These are phyloP conservation scores for Phytophthora pistaciae DNA, from an alignment of 352 stramenopile genomes.

Conservation along the genomic window DNA sequence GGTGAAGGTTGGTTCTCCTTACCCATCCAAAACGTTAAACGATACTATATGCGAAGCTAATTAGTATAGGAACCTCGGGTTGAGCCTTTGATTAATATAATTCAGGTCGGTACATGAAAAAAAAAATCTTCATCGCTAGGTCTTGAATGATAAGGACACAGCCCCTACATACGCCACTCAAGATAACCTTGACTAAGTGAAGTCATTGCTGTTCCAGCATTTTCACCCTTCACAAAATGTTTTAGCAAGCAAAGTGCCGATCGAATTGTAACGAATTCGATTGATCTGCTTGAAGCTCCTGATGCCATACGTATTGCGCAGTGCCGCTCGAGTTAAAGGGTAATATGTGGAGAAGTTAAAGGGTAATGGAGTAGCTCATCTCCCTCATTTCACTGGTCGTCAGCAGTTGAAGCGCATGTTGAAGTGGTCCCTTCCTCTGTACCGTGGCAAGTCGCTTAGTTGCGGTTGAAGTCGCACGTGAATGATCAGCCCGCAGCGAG, in stretches of 20 bases:
- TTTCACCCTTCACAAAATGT: not conserved
- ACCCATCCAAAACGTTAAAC: not conserved
- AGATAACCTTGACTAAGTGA: no score
- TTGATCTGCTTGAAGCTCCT: not conserved
- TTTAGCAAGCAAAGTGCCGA: not conserved
- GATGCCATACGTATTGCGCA: not conserved
- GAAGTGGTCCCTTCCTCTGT: not conserved
- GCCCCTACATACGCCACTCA: no score
- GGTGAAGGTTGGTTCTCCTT: not conserved
- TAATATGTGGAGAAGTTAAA: not conserved
- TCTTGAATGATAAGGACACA: no score
- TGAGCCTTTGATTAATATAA: no score
- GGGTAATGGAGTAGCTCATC: not conserved
- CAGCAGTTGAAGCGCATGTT: slow-evolving; percentile 4
- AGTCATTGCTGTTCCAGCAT: no score
- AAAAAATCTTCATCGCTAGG: no score
- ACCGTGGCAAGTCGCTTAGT: slow-evolving; percentile 2
- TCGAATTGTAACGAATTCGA: no score
- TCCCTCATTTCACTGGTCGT: slow-evolving; percentile 8
- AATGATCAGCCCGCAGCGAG: not conserved
- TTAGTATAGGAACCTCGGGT: no score
- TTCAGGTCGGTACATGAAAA: no score
- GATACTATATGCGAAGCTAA: no score
- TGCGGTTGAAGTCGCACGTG: slow-evolving; percentile 20
- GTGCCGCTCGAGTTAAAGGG: not conserved